Percentiles rank a stretch among this genome's conserved stretches.
Conservation (phyloP, 1,284 basidiomycete species). For the Trametes hirsuta region DNA sequence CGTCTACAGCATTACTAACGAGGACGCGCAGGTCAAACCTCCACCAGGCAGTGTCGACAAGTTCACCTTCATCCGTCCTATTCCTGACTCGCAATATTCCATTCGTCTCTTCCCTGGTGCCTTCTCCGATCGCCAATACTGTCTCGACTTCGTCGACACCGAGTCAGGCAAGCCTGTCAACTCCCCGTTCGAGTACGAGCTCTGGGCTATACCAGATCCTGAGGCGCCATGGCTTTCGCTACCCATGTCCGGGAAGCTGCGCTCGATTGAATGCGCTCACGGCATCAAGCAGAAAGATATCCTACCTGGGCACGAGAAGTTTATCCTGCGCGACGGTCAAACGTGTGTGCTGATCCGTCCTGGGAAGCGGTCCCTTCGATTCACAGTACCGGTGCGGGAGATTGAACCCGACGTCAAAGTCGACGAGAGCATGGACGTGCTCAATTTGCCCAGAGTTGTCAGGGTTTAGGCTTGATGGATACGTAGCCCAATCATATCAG, state of each 20-base stretch:
- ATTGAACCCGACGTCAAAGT: too few species aligned
- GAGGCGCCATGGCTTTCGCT: not conserved
- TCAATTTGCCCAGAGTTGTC: too few species aligned
- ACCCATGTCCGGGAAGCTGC: not conserved
- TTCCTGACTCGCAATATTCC: constrained; percentile 1
- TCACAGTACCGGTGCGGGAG: not conserved
- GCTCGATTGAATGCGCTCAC: not conserved
- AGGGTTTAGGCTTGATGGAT: too few species aligned
- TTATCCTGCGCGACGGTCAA: not conserved
- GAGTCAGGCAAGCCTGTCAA: constrained; percentile 5
- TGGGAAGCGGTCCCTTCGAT: not conserved
- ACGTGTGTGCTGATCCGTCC: not conserved
- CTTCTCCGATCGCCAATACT: not conserved
- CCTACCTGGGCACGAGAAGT: not conserved
- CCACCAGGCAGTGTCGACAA: not conserved
- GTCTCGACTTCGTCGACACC: not conserved
- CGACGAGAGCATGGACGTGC: too few species aligned
- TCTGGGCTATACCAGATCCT: not conserved
- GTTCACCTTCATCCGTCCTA: not conserved
- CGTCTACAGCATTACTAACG: not conserved
- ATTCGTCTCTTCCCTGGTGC: constrained; percentile 5
- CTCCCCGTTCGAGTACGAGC: constrained; percentile 8
- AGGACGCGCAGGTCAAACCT: not conserved
- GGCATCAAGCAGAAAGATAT: not conserved
- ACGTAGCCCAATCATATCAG: too few species aligned